phyloP scores from a whole-genome alignment of 2,329 filamentous ascomycete genomes.

The Xylariaceae sp. region DNA sequence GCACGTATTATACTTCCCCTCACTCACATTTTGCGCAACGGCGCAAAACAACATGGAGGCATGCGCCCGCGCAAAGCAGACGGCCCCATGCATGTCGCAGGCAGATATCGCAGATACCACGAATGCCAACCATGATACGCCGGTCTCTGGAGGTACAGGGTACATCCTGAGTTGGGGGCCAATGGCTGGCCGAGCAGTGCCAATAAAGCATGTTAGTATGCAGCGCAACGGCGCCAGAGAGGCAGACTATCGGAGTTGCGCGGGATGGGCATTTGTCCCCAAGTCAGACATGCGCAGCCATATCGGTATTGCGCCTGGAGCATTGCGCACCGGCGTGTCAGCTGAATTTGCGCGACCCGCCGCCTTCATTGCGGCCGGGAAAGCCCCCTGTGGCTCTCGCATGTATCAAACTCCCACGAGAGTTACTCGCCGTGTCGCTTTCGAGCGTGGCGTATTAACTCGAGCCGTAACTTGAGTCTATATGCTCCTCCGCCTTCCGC shows the following conservation, averaged over 20 bases:
- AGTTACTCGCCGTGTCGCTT: neutral
- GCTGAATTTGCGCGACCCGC: too few species aligned
- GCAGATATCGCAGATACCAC: conserved; percentile 5
- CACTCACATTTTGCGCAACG: conserved; percentile 26
- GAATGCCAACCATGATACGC: conserved; percentile 2
- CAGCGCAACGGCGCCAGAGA: conserved; percentile 20
- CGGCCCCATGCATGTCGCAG: neutral
- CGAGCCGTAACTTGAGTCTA: conserved; percentile 2
- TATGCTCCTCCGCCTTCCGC: neutral
- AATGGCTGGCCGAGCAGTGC: neutral
- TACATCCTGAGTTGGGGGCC: conserved; percentile 4
- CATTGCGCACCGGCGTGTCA: neutral
- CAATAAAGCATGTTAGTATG: conserved; percentile 27
- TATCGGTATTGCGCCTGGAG: conserved; percentile 6
- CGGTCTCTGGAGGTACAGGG: conserved; percentile 6
- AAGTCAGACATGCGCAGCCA: conserved; percentile 10
- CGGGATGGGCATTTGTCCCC: conserved; percentile 20
- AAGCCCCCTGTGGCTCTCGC: neutral
- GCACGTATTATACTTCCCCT: conserved; percentile 16
- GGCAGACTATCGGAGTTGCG: conserved; percentile 19
- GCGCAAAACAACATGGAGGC: conserved; percentile 30
- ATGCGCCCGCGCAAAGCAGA: conserved; percentile 20
- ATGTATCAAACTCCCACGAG: neutral
- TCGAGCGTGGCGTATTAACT: neutral
- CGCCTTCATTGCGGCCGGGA: too few species aligned